Evolutionary conservation across 352 stramenopile genomes (phyloP).

Genomic region (Globisporangium camurandrum): DNA sequence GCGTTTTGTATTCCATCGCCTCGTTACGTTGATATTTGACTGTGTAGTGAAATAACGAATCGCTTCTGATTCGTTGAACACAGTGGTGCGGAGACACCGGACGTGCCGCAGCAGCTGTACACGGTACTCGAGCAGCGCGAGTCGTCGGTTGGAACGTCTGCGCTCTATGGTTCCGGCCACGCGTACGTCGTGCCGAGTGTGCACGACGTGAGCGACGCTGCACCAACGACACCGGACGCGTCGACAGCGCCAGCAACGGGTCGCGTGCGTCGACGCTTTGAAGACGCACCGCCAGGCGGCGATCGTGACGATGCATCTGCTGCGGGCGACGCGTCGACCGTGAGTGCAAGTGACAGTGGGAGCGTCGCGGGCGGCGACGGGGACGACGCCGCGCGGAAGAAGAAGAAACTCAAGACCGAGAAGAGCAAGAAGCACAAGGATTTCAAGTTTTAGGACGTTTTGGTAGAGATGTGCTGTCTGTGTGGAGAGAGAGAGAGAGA

Average conservation of each 20-base stretch:
- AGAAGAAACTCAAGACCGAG: conserved; percentile 67
- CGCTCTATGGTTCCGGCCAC: conserved; percentile 71
- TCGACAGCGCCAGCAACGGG: conserved; percentile 35
- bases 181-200: conserved; percentile 56
- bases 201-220: too few species aligned
- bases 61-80: too few species aligned
- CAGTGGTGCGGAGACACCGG: conserved; percentile 52
- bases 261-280: conserved; percentile 61
- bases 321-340: conserved; percentile 4
- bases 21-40: too few species aligned
- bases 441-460: conserved; percentile 67
- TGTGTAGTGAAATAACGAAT: too few species aligned
- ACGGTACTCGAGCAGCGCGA: conserved; percentile 74
- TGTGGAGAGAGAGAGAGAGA: too few species aligned
- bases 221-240: conserved; percentile 20
- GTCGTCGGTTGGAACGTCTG: conserved; percentile 61
- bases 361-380: conserved; percentile 26
- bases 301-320: too few species aligned
- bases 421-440: conserved; percentile 82
- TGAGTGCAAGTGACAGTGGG: conserved; percentile 8
- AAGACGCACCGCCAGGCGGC: conserved; percentile 24
- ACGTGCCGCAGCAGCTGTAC: conserved; percentile 65
- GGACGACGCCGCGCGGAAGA: conserved; percentile 52
- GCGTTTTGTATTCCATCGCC: conserved; percentile 1
- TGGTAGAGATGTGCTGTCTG: too few species aligned